Conservation (phyloP, 2,329 filamentous ascomycete species). For the Corynespora cassiicola region DNA sequence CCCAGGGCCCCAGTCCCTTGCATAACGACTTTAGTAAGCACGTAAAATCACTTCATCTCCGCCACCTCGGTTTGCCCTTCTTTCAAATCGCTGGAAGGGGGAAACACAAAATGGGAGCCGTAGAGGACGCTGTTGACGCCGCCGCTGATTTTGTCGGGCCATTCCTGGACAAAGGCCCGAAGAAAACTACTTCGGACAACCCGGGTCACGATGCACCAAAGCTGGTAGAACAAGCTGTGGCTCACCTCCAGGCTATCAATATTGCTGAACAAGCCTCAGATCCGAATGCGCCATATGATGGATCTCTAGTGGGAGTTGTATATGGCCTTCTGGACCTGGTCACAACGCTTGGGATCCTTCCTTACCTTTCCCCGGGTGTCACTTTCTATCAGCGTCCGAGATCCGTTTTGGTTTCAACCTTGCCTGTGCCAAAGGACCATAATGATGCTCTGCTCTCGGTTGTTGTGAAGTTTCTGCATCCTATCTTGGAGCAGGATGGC, state of each 20-base stretch:
- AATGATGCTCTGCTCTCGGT: constrained; percentile 19
- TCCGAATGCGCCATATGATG: constrained; percentile 46
- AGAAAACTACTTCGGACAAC: too few relatives aligned
- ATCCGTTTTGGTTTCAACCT: constrained; percentile 33
- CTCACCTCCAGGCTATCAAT: constrained; percentile 42
- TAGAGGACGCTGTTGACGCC: constrained; percentile 40
- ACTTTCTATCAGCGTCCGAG: constrained; percentile 40
- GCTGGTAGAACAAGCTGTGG: constrained; percentile 35
- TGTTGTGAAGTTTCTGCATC: constrained; percentile 22
- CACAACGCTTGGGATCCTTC: constrained; percentile 40
- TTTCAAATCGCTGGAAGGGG: background rate
- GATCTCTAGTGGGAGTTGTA: constrained; percentile 43
- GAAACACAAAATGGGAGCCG: constrained; percentile 29
- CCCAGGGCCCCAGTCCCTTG: too few relatives aligned
- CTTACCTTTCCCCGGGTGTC: constrained; percentile 40
- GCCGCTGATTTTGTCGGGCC: constrained; percentile 41
- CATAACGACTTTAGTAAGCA: too few relatives aligned
- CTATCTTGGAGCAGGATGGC: constrained; percentile 32
- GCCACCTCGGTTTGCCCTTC: constrained; percentile 3
- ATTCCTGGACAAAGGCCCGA: constrained; percentile 25
- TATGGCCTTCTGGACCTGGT: constrained; percentile 48
- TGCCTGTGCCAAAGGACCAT: constrained; percentile 13
- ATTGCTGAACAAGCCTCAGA: constrained; percentile 35
- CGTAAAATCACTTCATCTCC: constrained; percentile 2
- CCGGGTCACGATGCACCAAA: constrained; percentile 13